Conservation (phyloP, 345 rosid genomes). For the Salix arbutifolia region DNA sequence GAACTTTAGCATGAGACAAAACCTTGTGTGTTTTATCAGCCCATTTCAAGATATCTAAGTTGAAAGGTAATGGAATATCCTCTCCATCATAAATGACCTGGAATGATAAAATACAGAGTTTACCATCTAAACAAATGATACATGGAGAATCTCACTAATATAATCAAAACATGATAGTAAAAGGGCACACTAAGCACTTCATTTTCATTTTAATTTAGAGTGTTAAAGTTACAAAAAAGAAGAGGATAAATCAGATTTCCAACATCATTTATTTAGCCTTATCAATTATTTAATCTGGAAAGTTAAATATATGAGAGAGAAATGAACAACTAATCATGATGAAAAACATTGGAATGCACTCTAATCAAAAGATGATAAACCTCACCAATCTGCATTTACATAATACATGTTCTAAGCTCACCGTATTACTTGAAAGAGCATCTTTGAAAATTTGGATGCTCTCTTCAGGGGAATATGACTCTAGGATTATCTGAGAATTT, state of each 20-base stretch:
- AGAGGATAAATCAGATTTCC: not conserved
- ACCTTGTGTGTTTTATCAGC: conserved; percentile 60
- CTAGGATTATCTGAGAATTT: conserved; percentile 49
- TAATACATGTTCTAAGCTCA: conserved; percentile 32
- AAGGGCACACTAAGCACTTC: not conserved
- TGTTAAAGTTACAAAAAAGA: not conserved
- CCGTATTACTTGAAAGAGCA: conserved; percentile 69
- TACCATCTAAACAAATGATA: not conserved
- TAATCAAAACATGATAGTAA: not conserved
- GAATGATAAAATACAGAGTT: not conserved
- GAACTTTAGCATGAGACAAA: conserved; percentile 62
- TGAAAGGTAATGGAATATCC: conserved; percentile 69
- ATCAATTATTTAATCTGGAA: not conserved
- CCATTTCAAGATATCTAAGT: conserved; percentile 82
- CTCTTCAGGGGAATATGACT: conserved; percentile 57
- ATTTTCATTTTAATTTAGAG: not conserved
- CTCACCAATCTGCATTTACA: not conserved
- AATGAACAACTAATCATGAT: not conserved
- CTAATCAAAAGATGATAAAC: not conserved
- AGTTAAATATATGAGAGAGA: not conserved
- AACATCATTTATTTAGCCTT: not conserved
- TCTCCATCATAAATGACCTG: conserved; percentile 68
- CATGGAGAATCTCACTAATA: not conserved
- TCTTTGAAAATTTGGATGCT: conserved; percentile 52
- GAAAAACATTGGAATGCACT: not conserved